These are phyloP conservation scores for Gryganskiella cystojenkinii DNA, from an alignment of 192 early-diverging fungal genomes.

Conservation along the genomic window DNA sequence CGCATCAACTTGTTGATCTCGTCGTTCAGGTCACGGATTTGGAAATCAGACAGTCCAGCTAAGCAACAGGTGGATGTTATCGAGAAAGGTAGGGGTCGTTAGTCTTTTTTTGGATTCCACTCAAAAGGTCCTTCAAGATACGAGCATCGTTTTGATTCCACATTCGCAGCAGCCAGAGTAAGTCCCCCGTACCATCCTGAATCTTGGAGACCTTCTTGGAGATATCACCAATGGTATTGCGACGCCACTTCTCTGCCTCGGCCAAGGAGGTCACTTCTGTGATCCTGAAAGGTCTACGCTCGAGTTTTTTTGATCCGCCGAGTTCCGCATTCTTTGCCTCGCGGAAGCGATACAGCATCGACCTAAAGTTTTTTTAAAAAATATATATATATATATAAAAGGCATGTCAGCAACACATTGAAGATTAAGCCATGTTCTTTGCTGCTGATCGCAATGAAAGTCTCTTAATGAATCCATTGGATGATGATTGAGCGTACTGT, in stretches of 20 bases:
- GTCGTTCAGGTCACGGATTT: conserved; percentile 96
- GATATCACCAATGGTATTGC: conserved; percentile 90
- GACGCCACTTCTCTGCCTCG: conserved; percentile 94
- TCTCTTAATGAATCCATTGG: neutral
- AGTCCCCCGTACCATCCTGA: conserved; percentile 76
- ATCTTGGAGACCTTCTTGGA: conserved; percentile 89
- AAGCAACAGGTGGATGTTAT: neutral
- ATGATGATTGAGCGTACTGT: conserved; percentile 61
- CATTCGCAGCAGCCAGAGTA: neutral
- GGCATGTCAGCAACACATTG: neutral
- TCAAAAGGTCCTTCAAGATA: too few species aligned
- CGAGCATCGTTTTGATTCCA: conserved; percentile 1
- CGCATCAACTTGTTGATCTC: conserved; percentile 94
- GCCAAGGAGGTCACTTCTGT: conserved; percentile 72
- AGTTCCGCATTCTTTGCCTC: conserved; percentile 90
- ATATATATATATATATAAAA: neutral
- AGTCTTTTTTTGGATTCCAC: too few species aligned
- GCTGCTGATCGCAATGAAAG: neutral
- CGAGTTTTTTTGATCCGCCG: conserved; percentile 70
- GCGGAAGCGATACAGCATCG: conserved; percentile 97
- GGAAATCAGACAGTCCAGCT: conserved; percentile 89
- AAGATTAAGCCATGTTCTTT: neutral
- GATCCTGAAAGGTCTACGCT: conserved; percentile 82
- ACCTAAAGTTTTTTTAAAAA: conserved; percentile 42
- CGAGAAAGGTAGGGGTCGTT: neutral